Base-by-base conservation (phyloP, 2,329 filamentous ascomycete species). In the Fusarium sp. region DNA sequence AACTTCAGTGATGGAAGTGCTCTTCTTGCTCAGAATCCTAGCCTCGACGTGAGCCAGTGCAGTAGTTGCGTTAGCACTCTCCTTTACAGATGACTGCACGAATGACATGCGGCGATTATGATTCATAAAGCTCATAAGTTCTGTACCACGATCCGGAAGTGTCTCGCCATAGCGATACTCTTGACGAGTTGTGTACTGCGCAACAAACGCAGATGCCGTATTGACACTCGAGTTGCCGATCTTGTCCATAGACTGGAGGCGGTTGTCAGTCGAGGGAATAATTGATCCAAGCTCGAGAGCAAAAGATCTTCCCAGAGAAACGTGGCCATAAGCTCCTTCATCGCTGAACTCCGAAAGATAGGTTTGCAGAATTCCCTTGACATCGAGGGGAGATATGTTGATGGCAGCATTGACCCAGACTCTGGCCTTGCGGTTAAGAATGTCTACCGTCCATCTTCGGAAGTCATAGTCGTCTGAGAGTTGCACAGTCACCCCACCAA, bases 281-380 rank as follows among this genome's bases (percentile, higher is more conserved):
- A 91, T 84, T 10, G 93, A 93, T 5, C 96, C 96, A 84, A 98
- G 92, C 76, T 99, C 94, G 28, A 97, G 82, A 15, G 96, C 96
- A 78, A 99, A 97, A 1, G 96, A 98, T 62, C 97, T 88, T 13
- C 96, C 97, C 17, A 99, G 85, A 1, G 95, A 95, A 65, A 98
- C 90, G 78, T 98, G 94, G 0, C 95, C 96, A 76, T 97, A 97
- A 2, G 91, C 90, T 50, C 92, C 93, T 69, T 97, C 93, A 71
- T 98, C 95, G 65, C 97, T 92, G 72, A 95, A 97, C 72, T 97
- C 95, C 1, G 97, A 98, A 17, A 99, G 86, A 77, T 99, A 98
- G 0, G 96, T 98, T 81, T 97, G 96, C 43, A 99, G 85, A 20
- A 99, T 85, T 1, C 97, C 96, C 81, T 99, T 99, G 63, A 98